Conservation (phyloP, 768 basidiomycete genomes). For the Suillus ampliporus region DNA sequence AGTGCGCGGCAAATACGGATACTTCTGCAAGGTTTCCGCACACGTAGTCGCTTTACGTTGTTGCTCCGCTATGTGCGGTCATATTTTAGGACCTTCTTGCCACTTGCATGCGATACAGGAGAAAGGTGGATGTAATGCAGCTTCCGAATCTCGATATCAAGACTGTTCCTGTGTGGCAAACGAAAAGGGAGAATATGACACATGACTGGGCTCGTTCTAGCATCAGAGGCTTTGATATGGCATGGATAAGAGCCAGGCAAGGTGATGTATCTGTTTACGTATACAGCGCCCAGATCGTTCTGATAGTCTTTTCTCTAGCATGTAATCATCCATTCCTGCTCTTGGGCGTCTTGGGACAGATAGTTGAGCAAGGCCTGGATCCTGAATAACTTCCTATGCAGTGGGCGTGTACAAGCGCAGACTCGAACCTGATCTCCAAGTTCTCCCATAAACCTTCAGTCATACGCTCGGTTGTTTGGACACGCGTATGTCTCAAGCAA, state of each 20-base stretch:
- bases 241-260: not conserved
- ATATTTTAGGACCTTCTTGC: not conserved
- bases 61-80: not conserved
- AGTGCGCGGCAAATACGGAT: not conserved
- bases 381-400: not conserved
- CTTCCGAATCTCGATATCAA: constrained; percentile 2
- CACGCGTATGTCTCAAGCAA: not conserved
- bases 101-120: not conserved
- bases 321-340: not conserved
- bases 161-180: not conserved
- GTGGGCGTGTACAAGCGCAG: not conserved
- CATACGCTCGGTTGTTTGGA: constrained; percentile 4
- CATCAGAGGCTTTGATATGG: not conserved
- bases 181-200: not conserved
- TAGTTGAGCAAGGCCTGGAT: not conserved
- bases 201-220: not conserved
- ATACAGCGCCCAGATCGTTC: not conserved
- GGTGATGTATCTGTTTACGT: not conserved
- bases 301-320: not conserved
- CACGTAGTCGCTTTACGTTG: not conserved
- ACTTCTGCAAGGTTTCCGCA: not conserved
- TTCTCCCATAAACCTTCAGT: not conserved
- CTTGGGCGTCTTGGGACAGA: not conserved
- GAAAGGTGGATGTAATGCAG: not conserved
- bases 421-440: not conserved